phyloP scores from a whole-genome alignment of 129 eudicot species.

The Saussurea involucrata region DNA sequence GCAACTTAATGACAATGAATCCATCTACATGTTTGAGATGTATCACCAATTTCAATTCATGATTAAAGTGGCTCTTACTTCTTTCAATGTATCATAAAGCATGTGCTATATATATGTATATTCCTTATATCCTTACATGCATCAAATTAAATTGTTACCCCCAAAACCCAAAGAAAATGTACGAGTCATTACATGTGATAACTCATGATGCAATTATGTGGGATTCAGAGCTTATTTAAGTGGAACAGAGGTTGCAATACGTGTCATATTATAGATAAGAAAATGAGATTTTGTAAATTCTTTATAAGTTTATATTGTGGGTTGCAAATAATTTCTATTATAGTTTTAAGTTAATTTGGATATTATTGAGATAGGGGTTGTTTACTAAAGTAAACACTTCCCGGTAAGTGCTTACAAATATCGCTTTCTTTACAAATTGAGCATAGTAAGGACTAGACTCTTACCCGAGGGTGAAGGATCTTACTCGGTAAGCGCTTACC shows the following conservation, averaged over 20 bases:
- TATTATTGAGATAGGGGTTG: not conserved
- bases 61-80: constrained; percentile 4
- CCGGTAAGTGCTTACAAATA: no score
- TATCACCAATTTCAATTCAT: constrained; percentile 5
- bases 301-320: no score
- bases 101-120: not conserved
- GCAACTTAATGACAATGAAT: constrained; percentile 15
- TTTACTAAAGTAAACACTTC: no score
- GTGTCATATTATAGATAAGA: no score
- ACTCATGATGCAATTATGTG: not conserved
- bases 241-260: not conserved
- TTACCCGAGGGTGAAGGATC: no score
- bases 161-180: not conserved
- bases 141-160: not conserved
- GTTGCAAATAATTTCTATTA: no score
- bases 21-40: constrained; percentile 10
- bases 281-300: not conserved
- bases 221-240: not conserved
- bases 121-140: not conserved
- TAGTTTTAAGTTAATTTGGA: no score
- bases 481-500: no score
- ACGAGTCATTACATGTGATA: no score
- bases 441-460: no score
- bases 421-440: no score
- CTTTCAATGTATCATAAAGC: constrained; percentile 9